phyloP scores from a whole-genome alignment of 2,329 filamentous ascomycete species.

The Fusarium sp. region DNA sequence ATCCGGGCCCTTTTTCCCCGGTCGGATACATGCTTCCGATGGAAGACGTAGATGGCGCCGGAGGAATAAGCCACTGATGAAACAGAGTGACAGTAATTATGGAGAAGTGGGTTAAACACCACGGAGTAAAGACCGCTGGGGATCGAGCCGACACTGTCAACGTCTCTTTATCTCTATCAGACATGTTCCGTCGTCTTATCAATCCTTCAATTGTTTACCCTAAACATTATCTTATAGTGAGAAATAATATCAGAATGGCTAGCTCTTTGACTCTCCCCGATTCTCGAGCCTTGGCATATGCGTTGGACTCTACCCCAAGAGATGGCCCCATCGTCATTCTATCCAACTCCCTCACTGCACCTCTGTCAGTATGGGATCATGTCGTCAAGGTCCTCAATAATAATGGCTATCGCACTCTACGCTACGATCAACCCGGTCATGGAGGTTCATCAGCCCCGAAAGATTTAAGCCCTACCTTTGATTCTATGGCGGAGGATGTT shows the following conservation, averaged over 20 bases:
- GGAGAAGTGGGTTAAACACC: no score
- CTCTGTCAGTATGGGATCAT: slow-evolving; percentile 53
- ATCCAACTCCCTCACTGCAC: slow-evolving; percentile 53
- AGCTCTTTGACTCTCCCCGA: slow-evolving; percentile 42
- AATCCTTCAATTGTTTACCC: background rate
- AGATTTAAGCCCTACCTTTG: slow-evolving; percentile 52
- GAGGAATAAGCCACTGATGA: slow-evolving; percentile 4
- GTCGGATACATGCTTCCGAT: slow-evolving; percentile 35
- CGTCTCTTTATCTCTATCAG: background rate
- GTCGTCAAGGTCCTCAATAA: slow-evolving; percentile 50
- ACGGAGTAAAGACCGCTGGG: background rate
- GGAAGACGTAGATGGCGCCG: slow-evolving; percentile 22
- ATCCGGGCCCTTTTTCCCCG: background rate
- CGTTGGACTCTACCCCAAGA: slow-evolving; percentile 40
- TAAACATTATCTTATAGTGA: background rate
- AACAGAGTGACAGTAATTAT: background rate
- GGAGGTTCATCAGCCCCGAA: slow-evolving; percentile 51
- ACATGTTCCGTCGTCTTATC: slow-evolving; percentile 5
- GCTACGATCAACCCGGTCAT: slow-evolving; percentile 58
- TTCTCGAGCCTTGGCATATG: slow-evolving; percentile 46
- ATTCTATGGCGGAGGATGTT: slow-evolving; percentile 53
- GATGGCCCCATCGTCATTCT: slow-evolving; percentile 51
- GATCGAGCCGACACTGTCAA: background rate
- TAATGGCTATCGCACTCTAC: slow-evolving; percentile 53
- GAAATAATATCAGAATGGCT: slow-evolving; percentile 22